Evolutionary conservation across 1,284 basidiomycete genomes (phyloP), one percentile per base, ranked within the genome.

Genomic region (Cryptococcus floricola): DNA sequence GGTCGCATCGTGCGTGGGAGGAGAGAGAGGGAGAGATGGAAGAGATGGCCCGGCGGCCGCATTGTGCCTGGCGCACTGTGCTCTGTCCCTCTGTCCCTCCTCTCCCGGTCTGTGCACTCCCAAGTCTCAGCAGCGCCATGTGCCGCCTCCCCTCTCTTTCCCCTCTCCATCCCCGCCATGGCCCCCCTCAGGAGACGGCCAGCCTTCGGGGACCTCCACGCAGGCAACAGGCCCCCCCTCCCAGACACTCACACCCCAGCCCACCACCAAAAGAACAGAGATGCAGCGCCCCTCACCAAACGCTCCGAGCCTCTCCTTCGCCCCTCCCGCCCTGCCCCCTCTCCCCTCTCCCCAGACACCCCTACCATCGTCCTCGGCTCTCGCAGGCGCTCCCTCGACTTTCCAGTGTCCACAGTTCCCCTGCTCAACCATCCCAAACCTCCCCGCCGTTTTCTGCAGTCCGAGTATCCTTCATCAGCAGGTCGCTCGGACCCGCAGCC

Each of bases 11-110:
- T 23, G 41, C n/a, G n/a, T 43, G 10, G 31, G 1, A 34, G 31
- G 3, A 59, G 25, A 66, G 58, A 53, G 67, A 70, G 39, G 76
- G 63, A 54, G 73, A 48, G 64, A 73, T 19, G 65, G 56, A 74
- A 45, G 73, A 73, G 38, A 62, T 59, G 1, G 4, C 7, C 31
- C 31, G 31, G 31, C 31, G 31, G 31, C 31, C 31, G 31, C 19
- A 19, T 1, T 2, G 19, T 19, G 19, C 19, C 19, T n/a, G n/a
- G n/a, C n/a, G n/a, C n/a, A n/a, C n/a, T n/a, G n/a, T n/a, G n/a
- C n/a, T n/a, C n/a, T n/a, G n/a, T n/a, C n/a, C 23, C 23, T 23
- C 23, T 23, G 23, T 23, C 23, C 23, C 23, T 19, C 19, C 2
- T 2, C 19, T 19, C 19, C 23, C 23, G 23, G 23, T 23, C 23